Evolutionary conservation across 2,329 filamentous ascomycete species (phyloP), one percentile per base, ranked within the genome.

Genomic region (Fusarium begoniae): DNA sequence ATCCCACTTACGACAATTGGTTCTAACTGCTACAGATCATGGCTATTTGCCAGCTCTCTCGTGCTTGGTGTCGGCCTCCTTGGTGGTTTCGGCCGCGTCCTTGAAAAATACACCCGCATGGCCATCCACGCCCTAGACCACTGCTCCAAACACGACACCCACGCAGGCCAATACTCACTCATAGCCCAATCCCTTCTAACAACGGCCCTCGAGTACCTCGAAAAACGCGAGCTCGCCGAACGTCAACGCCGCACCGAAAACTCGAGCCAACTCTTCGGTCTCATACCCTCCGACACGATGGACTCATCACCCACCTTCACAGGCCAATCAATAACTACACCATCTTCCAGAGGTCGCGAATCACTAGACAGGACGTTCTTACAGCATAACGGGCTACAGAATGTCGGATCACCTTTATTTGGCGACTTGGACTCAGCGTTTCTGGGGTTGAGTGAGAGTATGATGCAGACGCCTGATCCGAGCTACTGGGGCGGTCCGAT

Each of bases 21-120:
- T 11, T 30, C 59, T 77, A 30, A 72, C 24, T 44, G 3, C 18
- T 2, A 2, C 3, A 88, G 87, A 7, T 88, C 87, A 1, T 89
- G 87, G 87, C 77, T 89, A 1, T 89, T 89, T 68, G 86, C 87
- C 1, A 84, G 86, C 3, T 88, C 87, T 0, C 82, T 89, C 0
- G 87, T 88, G 0, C 82, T 88, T 0, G 87, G 87, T 0, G 81
- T 88, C 4, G 87, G 87, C 1, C 83, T 89, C 0, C 80, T 89
- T 0, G 87, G 86, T 3, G 85, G 84, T 0, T 89, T 89, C 41
- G 87, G 87, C 5, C 84, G 87, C 9, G 84, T 87, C 20, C 82
- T 89, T 0, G 87, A 89, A 60, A 87, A 86, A 64, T 83, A 88
- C 65, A 84, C 83, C 3, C 83, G 83, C 35, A 83, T 84, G 78